Conservation (phyloP, 352 stramenopile species). For the Saprolegnia diclina region DNA sequence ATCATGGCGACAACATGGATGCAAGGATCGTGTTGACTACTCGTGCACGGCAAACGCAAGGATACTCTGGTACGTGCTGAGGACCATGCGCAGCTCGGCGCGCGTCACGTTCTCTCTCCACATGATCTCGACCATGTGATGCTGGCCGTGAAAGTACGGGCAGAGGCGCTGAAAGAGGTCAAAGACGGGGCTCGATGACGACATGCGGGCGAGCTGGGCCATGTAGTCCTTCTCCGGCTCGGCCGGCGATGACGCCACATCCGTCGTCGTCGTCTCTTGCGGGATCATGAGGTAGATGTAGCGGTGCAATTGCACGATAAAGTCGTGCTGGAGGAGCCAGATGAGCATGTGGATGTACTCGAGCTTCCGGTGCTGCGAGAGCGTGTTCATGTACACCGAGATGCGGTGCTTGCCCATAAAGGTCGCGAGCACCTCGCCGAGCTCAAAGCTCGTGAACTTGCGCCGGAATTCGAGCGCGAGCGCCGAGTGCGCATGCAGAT, state of each 20-base stretch:
- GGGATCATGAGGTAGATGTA: constrained; percentile 53
- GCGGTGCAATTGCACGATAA: constrained; percentile 76
- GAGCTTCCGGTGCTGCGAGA: constrained; percentile 56
- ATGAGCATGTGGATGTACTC: constrained; percentile 86
- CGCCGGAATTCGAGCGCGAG: constrained; percentile 64
- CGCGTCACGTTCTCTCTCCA: constrained; percentile 80
- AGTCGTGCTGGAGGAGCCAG: constrained; percentile 79
- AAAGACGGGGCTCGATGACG: constrained; percentile 68
- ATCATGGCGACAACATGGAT: too few species aligned
- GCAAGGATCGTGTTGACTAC: constrained; percentile 27
- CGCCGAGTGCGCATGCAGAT: constrained; percentile 44
- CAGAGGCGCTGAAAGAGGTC: constrained; percentile 75
- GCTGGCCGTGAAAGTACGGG: constrained; percentile 80
- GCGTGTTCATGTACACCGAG: constrained; percentile 74
- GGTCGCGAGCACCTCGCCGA: constrained; percentile 64
- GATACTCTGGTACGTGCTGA: constrained; percentile 83
- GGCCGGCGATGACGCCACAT: background rate
- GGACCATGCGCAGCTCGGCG: constrained; percentile 67
- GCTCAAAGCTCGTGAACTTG: constrained; percentile 61
- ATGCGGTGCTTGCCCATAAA: constrained; percentile 66
- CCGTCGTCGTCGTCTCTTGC: constrained; percentile 39
- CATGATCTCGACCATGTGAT: constrained; percentile 87
- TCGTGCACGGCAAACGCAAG: constrained; percentile 77
- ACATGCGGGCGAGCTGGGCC: constrained; percentile 52
- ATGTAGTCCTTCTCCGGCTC: constrained; percentile 59